phyloP scores from a whole-genome alignment of 2,329 filamentous ascomycete species.

The Ascochyta clinopodiicola region DNA sequence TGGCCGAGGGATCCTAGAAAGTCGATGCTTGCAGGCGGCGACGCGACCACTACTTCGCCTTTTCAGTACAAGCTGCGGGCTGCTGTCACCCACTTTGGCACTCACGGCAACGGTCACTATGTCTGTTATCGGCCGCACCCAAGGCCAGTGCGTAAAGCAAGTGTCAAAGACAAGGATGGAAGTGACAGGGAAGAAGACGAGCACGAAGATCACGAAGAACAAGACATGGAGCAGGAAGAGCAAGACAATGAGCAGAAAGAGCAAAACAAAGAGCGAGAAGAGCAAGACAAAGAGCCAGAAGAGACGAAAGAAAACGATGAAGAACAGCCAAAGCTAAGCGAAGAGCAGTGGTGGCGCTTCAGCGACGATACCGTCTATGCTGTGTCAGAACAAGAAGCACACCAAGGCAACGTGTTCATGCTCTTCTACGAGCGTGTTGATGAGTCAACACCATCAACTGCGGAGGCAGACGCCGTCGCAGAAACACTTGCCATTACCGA shows the following conservation, averaged over 20 bases:
- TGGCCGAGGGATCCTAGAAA: conserved; percentile 73
- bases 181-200: background rate
- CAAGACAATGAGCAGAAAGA: background rate
- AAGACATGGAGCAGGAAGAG: background rate
- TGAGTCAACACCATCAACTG: conserved; percentile 52
- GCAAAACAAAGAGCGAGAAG: conserved; percentile 3
- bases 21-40: conserved; percentile 70
- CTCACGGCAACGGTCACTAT: conserved; percentile 95
- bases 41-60: conserved; percentile 44
- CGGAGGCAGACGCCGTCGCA: background rate
- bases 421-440: conserved; percentile 81
- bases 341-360: conserved; percentile 81
- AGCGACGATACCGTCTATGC: conserved; percentile 85
- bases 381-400: conserved; percentile 75
- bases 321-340: conserved; percentile 18
- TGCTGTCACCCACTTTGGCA: conserved; percentile 85
- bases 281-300: conserved; percentile 13
- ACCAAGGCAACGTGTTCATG: conserved; percentile 90
- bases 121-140: conserved; percentile 84
- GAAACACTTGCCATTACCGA: conserved; percentile 8
- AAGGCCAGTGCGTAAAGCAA: conserved; percentile 3
- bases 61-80: conserved; percentile 77
- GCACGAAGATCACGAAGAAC: background rate
- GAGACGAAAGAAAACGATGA: conserved; percentile 17
- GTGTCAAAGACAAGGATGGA: background rate